Evolutionary conservation across 140 eudicot species (phyloP), one percentile per base, ranked within the genome.

Genomic region (Cichorium intybus): DNA sequence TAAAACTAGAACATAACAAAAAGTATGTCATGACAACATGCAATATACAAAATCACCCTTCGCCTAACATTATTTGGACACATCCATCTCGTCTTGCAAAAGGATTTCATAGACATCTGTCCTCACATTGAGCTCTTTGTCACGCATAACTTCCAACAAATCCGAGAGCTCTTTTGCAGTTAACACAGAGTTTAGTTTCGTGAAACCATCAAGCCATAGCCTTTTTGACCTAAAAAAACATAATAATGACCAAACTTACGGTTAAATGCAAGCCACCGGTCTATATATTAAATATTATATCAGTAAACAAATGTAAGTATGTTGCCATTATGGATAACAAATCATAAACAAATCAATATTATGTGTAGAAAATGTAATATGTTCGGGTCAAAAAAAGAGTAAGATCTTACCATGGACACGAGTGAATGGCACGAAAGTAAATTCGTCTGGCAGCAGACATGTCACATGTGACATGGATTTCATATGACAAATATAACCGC

Each of bases 81-180:
- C 21, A 31, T 82, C 84, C 77, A 79, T 72, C 78, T 82, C 96
- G 33, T 89, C 96, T 77, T 89, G 90, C 79, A 92, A 64, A 55
- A 92, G 84, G 39, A 92, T 92, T 77, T 92, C 98, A 48, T 88
- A 92, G 45, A 92, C 86, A 78, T 92, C 98, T 6, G 96, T 92
- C 77, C 96, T 85, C 75, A 92, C 75, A 73, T 92, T 92, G 10
- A 92, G 70, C 68, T 88, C 98, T 78, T 92, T 92, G 33, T 92
- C 98, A 51, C 98, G 83, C 96, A 92, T 92, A 9, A 92, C 98
- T 74, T 92, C 98, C 71, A 87, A 89, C 33, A 92, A 92, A 68
- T 92, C 98, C 2, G 96, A 81, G 10, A 92, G 87, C 85, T 92
- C 98, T 71, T 88, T 92, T 26, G 87, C 82, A 9, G 76, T 85